A percentile compares a stretch with the other conserved stretches of the same genome.
These are phyloP conservation scores for Ceratocystis colombiana DNA, from an alignment of 2,329 filamentous ascomycete species.

Conservation along the genomic window DNA sequence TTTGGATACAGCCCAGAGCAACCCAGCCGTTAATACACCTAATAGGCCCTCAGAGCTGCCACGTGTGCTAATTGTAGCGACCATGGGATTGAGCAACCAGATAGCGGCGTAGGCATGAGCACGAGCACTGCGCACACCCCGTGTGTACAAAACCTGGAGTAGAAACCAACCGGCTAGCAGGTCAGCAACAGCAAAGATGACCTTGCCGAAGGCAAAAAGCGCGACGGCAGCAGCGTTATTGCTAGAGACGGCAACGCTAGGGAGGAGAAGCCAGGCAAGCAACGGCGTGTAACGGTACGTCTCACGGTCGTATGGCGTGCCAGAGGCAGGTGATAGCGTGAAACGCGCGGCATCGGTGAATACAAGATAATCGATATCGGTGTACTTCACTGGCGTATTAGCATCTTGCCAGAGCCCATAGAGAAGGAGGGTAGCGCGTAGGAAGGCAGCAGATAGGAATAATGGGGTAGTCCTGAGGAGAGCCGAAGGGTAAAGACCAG, in stretches of 20 bases:
- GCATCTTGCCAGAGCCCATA: slow-evolving; percentile 92
- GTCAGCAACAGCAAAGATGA: slow-evolving; percentile 74
- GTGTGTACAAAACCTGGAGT: slow-evolving; percentile 35
- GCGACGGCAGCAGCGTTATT: slow-evolving; percentile 31
- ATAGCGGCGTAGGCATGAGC: slow-evolving; percentile 72
- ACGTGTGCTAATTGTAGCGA: slow-evolving; percentile 88
- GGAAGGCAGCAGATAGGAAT: slow-evolving; percentile 47
- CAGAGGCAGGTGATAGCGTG: slow-evolving; percentile 37
- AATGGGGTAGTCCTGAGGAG: slow-evolving; percentile 32
- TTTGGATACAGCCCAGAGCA: slow-evolving; percentile 71
- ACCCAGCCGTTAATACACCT: slow-evolving; percentile 68
- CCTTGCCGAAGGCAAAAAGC: slow-evolving; percentile 71
- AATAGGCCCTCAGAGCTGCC: slow-evolving; percentile 88
- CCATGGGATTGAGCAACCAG: slow-evolving; percentile 97
- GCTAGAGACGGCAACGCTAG: slow-evolving; percentile 58
- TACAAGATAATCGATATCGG: slow-evolving; percentile 96
- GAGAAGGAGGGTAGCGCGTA: slow-evolving; percentile 64
- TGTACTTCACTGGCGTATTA: slow-evolving; percentile 88
- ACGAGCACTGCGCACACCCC: slow-evolving; percentile 33
- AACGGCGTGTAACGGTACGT: slow-evolving; percentile 96
- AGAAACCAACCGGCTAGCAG: slow-evolving; percentile 56
- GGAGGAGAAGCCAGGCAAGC: slow-evolving; percentile 80
- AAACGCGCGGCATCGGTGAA: slow-evolving; percentile 92
- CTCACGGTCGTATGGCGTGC: slow-evolving; percentile 77
- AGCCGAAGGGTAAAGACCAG: slow-evolving; percentile 11